Percentiles rank a stretch among this genome's conserved stretches.
Conservation (phyloP, 2,329 filamentous ascomycete genomes). For the Colletotrichum tabaci region DNA sequence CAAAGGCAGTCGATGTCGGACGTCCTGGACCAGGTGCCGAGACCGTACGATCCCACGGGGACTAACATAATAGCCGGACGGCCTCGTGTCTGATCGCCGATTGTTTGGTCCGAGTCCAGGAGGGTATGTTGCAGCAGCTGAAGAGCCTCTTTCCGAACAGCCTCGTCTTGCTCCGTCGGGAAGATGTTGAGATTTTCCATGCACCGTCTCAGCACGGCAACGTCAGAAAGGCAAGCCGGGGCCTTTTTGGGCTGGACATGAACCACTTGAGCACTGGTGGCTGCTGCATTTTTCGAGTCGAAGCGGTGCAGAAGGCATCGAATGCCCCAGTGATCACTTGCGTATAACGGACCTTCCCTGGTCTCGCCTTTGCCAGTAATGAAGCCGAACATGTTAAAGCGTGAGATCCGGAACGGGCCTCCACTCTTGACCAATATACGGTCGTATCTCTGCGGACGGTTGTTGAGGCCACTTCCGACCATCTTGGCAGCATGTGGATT, state of each 20-base stretch:
- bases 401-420: conserved; percentile 54
- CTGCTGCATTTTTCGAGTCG: neutral
- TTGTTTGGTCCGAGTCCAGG: conserved; percentile 49
- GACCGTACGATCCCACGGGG: conserved; percentile 76
- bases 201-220: conserved; percentile 54
- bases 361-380: conserved; percentile 46
- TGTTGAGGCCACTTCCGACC: conserved; percentile 62
- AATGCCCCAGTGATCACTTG: conserved; percentile 74
- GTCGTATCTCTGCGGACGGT: conserved; percentile 76
- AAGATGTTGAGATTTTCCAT: conserved; percentile 58
- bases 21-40: conserved; percentile 72
- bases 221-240: conserved; percentile 48
- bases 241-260: conserved; percentile 54
- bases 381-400: conserved; percentile 73
- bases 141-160: conserved; percentile 60
- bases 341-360: conserved; percentile 47
- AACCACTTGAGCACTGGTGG: conserved; percentile 43
- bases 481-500: conserved; percentile 70
- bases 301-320: conserved; percentile 56
- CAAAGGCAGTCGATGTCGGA: conserved; percentile 79
- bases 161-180: conserved; percentile 62
- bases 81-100: conserved; percentile 26
- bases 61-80: conserved; percentile 64
- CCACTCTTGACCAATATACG: conserved; percentile 69
- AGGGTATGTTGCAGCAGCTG: conserved; percentile 60